A percentile compares a stretch with the other conserved stretches of the same genome.
phyloP scores from a whole-genome alignment of 2,329 filamentous ascomycete genomes.

The Colletotrichum sp. region DNA sequence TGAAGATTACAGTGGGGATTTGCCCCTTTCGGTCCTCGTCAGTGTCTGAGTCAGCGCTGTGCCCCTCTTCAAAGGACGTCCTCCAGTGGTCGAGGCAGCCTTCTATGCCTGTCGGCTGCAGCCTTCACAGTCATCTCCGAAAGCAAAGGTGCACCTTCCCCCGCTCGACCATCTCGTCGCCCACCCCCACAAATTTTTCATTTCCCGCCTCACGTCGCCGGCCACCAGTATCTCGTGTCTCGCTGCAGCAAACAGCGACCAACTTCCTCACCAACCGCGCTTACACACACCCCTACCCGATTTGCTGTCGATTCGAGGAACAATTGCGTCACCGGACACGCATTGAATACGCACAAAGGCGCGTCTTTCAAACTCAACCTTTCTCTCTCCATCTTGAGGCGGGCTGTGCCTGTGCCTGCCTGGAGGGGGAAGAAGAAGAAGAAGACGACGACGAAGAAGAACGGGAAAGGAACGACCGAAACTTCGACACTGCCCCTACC shows the following conservation, averaged over 20 bases:
- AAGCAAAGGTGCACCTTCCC: slow-evolving; percentile 24
- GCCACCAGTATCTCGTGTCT: slow-evolving; percentile 19
- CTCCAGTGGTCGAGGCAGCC: neutral
- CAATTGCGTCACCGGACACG: neutral
- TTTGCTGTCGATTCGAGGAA: neutral
- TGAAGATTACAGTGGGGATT: neutral
- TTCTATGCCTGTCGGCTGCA: neutral
- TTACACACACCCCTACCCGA: slow-evolving; percentile 9
- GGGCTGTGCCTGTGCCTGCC: neutral
- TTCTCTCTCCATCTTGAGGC: neutral
- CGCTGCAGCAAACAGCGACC: neutral
- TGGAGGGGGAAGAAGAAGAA: neutral
- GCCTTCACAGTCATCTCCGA: neutral
- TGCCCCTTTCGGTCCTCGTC: neutral
- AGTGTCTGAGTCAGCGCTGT: neutral
- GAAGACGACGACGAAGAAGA: neutral
- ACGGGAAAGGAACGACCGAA: neutral
- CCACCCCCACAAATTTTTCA: slow-evolving; percentile 25
- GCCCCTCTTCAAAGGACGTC: neutral
- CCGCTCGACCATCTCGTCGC: slow-evolving; percentile 35
- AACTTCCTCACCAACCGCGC: neutral
- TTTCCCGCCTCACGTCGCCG: slow-evolving; percentile 24
- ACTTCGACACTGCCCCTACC: neutral
- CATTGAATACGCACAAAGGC: neutral
- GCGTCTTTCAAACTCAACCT: neutral